These are phyloP conservation scores for Hypoxylon lienhwacheense DNA, from an alignment of 495 filamentous ascomycete species.

Conservation along the genomic window DNA sequence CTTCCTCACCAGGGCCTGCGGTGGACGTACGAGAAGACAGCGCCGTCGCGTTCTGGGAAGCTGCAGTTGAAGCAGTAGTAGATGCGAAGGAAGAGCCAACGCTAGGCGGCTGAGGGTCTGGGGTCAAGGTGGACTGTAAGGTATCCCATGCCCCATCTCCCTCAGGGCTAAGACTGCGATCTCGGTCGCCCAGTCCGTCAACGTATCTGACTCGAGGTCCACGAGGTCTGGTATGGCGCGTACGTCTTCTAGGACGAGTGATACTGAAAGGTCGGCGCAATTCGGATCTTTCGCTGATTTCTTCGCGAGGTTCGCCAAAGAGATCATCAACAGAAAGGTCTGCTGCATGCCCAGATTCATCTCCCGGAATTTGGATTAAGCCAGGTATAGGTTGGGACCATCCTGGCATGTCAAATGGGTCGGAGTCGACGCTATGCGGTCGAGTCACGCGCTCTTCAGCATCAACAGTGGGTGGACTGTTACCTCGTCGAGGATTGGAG, in stretches of 20 bases:
- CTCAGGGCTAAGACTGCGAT: conserved; percentile 78
- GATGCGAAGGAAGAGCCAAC: conserved; percentile 79
- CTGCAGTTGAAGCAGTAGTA: conserved; percentile 51
- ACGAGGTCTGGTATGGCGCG: background rate
- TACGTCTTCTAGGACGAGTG: background rate
- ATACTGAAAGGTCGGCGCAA: background rate
- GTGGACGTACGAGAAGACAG: conserved; percentile 44
- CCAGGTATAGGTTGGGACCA: no score
- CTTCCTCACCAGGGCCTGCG: conserved; percentile 37
- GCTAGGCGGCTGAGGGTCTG: conserved; percentile 78
- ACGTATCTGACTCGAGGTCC: conserved; percentile 28
- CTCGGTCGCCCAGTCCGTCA: conserved; percentile 81
- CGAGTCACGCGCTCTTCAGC: background rate
- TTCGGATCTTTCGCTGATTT: no score
- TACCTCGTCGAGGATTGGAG: background rate
- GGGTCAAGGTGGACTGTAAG: conserved; percentile 74
- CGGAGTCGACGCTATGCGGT: background rate
- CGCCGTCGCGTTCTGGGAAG: conserved; percentile 41
- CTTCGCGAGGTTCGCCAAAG: no score
- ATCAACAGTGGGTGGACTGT: background rate
- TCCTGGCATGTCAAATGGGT: background rate
- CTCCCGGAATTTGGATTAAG: no score
- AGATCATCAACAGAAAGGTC: no score
- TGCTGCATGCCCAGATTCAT: no score
- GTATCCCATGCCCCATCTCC: conserved; percentile 74